Evolutionary conservation across 129 eudicot genomes (phyloP), one percentile per base, ranked within the genome.

Genomic region (Chrysanthemum makinoi): DNA sequence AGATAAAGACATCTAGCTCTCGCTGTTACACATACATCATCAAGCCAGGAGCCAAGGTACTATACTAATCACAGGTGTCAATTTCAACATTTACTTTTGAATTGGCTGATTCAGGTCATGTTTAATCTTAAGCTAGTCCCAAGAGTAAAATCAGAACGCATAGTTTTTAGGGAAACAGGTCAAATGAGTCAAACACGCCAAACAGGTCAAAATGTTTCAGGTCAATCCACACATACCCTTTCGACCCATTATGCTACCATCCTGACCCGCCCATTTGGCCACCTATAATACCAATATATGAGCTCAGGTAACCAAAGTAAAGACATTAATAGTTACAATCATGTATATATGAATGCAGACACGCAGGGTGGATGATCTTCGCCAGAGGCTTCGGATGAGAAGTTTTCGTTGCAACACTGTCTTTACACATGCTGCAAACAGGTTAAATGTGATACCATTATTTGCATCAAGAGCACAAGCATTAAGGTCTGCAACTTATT

Each of bases 391-490:
- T 53, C 72, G 96, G 50, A 90, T 89, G 90, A 80, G 88, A 77
- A 89, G 88, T 68, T 80, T 89, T 54, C 88, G 96, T 20, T 89
- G 96, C 90, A 84, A 87, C 68, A 73, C 80, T 65, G 87, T 89
- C 62, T 89, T 86, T 73, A 75, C 88, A 28, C 90, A 85, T 58
- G 85, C 79, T 68, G 85, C 75, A 55, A 66, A 81, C 43, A 84
- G 80, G 68, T 79, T 89, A 61, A 89, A 84, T 72, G 94, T 89
- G 75, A 80, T 87, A 73, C 94, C 96, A 8, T 74, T 89, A 78
- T 81, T 82, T 63, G 94, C 94, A 78, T 89, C 96, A 56, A 84
- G 96, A 74, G 86, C 85, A 60, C 96, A 87, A 77, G 88, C 94
- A 69, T 69, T 90, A 60, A 83, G 94, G 96, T 89, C 22, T 7